Conservation (phyloP, 345 rosid species). For the Gossypium arboreum region DNA sequence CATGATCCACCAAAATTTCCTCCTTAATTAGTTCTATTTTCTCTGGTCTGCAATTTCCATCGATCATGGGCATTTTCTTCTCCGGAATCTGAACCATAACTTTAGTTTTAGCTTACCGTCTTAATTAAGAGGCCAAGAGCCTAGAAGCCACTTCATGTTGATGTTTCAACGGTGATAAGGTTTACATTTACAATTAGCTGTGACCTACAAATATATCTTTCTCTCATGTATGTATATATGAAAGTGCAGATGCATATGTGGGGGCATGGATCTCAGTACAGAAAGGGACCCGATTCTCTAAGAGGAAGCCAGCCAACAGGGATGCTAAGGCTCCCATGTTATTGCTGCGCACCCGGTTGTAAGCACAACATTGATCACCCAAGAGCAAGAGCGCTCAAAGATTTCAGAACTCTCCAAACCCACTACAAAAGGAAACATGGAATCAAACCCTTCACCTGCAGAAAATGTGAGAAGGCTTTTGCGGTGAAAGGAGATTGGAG, state of each 20-base stretch:
- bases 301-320: constrained; percentile 74
- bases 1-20: neutral
- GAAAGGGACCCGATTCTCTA: constrained; percentile 77
- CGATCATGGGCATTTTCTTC: neutral
- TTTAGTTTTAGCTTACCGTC: neutral
- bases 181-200: neutral
- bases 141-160: neutral
- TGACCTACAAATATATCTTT: too few species aligned
- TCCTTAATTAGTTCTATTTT: neutral
- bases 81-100: neutral
- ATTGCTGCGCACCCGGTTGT: constrained; percentile 65
- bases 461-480: constrained; percentile 72
- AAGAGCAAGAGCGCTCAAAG: constrained; percentile 70
- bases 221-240: neutral
- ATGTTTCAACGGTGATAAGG: neutral
- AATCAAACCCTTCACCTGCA: constrained; percentile 59
- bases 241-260: constrained; percentile 77
- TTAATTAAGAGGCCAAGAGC: neutral
- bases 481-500: constrained; percentile 84
- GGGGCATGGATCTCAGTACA: constrained; percentile 91
- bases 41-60: neutral
- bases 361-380: constrained; percentile 77
- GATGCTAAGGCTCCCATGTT: constrained; percentile 75
- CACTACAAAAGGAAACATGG: constrained; percentile 86
- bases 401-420: constrained; percentile 81